Evolutionary conservation across 2,329 filamentous ascomycete species (phyloP).

Genomic region (Metarhizium anisopliae): DNA sequence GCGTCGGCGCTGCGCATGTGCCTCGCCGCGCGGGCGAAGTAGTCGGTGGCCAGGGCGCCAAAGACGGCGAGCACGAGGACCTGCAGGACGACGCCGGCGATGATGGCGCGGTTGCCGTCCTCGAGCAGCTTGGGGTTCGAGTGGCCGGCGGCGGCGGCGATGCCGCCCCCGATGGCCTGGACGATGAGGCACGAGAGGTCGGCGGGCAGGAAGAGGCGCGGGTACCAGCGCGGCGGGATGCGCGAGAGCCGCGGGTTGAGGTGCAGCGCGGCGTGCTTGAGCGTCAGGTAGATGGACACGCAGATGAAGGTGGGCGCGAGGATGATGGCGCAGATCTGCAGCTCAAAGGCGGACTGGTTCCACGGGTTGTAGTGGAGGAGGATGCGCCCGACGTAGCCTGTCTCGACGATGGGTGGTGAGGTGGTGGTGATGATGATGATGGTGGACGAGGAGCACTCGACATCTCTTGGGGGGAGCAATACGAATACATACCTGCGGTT

Average conservation of each 20-base stretch:
- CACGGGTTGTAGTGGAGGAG: conserved; percentile 45
- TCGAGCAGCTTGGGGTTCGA: conserved; percentile 29
- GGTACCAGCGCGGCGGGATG: conserved; percentile 41
- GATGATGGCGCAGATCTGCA: conserved; percentile 51
- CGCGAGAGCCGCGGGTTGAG: conserved; percentile 42
- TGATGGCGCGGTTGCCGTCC: conserved; percentile 41
- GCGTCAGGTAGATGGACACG: conserved; percentile 54
- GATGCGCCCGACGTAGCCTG: conserved; percentile 45
- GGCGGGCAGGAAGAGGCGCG: conserved; percentile 49
- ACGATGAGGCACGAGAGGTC: conserved; percentile 50
- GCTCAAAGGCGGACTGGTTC: conserved; percentile 43
- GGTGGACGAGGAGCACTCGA: no score
- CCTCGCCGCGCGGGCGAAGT: conserved; percentile 31
- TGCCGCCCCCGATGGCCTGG: conserved; percentile 48
- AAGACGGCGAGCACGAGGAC: conserved; percentile 40
- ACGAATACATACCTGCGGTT: conserved; percentile 31
- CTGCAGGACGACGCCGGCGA: conserved; percentile 45
- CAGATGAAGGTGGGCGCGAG: conserved; percentile 52
- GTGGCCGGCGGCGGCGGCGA: conserved; percentile 40
- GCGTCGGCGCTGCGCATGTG: conserved; percentile 27
- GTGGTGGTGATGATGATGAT: no score
- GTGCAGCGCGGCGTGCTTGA: conserved; percentile 47
- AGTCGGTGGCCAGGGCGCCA: conserved; percentile 34
- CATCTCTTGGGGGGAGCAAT: no score
- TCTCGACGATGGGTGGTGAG: neutral